Percentiles rank a stretch among this genome's conserved stretches.
phyloP scores from a whole-genome alignment of 768 basidiomycete genomes.

The Tephrocybe sp. region DNA sequence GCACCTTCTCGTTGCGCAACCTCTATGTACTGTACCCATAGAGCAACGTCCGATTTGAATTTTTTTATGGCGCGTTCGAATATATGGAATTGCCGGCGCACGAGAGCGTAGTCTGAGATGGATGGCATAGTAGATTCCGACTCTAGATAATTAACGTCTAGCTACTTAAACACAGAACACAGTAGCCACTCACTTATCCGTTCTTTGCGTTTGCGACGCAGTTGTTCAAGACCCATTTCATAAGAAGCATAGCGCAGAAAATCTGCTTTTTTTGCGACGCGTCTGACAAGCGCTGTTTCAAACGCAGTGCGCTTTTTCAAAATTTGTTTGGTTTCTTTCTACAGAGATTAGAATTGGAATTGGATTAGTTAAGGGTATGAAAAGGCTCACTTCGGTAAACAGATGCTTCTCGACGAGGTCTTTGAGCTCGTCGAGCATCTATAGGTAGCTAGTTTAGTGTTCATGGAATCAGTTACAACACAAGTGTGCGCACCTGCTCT shows the following conservation, averaged over 20 bases:
- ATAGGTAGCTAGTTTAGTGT: conserved; percentile 10
- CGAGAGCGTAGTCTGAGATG: conserved; percentile 82
- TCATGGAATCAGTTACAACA: background rate
- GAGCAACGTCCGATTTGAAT: conserved; percentile 82
- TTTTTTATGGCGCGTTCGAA: conserved; percentile 87
- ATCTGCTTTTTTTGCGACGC: conserved; percentile 82
- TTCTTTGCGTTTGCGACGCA: conserved; percentile 72
- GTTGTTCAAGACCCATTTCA: conserved; percentile 83
- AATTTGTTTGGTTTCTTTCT: conserved; percentile 83
- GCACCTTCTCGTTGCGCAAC: conserved; percentile 82
- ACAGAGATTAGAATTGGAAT: conserved; percentile 15
- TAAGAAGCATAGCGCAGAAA: conserved; percentile 90
- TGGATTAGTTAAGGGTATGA: background rate
- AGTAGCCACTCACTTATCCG: conserved; percentile 59
- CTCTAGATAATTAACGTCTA: conserved; percentile 26
- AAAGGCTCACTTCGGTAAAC: conserved; percentile 66
- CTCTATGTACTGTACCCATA: conserved; percentile 89
- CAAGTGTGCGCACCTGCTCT: conserved; percentile 63
- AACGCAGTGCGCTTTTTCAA: conserved; percentile 81
- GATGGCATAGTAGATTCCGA: conserved; percentile 49
- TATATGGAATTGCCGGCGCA: conserved; percentile 82
- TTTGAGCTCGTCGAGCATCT: conserved; percentile 96
- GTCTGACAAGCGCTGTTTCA: conserved; percentile 80
- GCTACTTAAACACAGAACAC: background rate
- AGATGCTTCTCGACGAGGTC: conserved; percentile 83